phyloP scores from a whole-genome alignment of 495 filamentous ascomycete species.

The Aspergillus diversus region DNA sequence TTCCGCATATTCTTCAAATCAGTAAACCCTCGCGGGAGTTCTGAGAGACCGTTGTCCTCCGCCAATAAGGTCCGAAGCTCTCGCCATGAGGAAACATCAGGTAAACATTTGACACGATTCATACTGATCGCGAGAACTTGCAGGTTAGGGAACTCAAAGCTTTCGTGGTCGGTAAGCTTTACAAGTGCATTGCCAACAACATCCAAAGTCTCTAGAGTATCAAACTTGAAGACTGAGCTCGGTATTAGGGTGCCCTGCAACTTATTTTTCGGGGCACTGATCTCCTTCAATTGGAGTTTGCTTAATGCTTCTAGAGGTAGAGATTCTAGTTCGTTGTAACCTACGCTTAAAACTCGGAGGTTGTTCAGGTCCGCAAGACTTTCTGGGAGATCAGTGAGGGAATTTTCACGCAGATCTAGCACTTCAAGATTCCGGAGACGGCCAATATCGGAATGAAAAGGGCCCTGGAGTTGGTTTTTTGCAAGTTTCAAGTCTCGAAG shows the following conservation, averaged over 20 bases:
- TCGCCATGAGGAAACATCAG: slow-evolving; percentile 71
- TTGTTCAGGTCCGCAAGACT: slow-evolving; percentile 63
- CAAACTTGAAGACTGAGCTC: slow-evolving; percentile 55
- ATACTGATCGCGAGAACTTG: slow-evolving; percentile 71
- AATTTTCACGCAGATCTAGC: slow-evolving; percentile 81
- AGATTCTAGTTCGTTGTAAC: slow-evolving; percentile 70
- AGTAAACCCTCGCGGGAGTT: slow-evolving; percentile 74
- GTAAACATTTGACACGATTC: slow-evolving; percentile 75
- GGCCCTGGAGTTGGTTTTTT: slow-evolving; percentile 73
- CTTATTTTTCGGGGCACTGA: slow-evolving; percentile 79
- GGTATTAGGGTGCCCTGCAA: slow-evolving; percentile 73
- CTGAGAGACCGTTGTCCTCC: slow-evolving; percentile 77
- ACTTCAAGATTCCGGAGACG: slow-evolving; percentile 70
- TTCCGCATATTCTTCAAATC: slow-evolving; percentile 66
- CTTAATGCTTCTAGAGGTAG: slow-evolving; percentile 71
- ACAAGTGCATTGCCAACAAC: slow-evolving; percentile 74
- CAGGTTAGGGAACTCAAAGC: slow-evolving; percentile 69
- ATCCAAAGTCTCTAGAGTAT: slow-evolving; percentile 71
- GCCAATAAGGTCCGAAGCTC: slow-evolving; percentile 72
- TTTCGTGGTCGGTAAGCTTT: slow-evolving; percentile 51
- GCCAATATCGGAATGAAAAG: slow-evolving; percentile 59
- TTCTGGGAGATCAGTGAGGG: slow-evolving; percentile 72
- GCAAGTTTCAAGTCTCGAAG: slow-evolving; percentile 81
- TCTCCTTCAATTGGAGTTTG: slow-evolving; percentile 69
- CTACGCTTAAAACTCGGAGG: slow-evolving; percentile 75